A percentile compares a stretch with the other conserved stretches of the same genome.
Evolutionary conservation across 306 rosid species (phyloP).

Genomic region (Cyclanthera cordifolia): DNA sequence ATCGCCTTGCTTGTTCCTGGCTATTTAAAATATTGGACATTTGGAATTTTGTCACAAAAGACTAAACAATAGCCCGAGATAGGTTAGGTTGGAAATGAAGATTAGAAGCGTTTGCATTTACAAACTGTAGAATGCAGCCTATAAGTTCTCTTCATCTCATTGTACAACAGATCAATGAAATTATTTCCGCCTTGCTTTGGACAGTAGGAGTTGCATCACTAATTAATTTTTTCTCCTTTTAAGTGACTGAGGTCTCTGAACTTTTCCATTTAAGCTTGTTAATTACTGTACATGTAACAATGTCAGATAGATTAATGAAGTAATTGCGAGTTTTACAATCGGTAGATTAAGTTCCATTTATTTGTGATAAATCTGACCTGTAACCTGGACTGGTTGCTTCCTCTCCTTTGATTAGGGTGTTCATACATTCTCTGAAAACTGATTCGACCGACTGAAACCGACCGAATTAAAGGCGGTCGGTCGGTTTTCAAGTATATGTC

Average conservation of each 20-base stretch:
- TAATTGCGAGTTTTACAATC: background rate
- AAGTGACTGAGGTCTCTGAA: background rate
- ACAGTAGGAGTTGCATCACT: background rate
- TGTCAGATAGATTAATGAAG: background rate
- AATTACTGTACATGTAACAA: background rate
- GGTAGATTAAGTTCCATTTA: background rate
- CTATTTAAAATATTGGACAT: background rate
- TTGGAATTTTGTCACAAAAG: background rate
- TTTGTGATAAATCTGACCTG: background rate
- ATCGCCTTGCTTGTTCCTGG: background rate
- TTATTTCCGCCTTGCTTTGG: background rate
- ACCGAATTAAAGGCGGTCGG: too few species aligned
- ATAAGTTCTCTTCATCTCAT: conserved; percentile 2
- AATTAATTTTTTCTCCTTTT: background rate
- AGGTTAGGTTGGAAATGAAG: background rate
- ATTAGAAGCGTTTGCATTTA: background rate
- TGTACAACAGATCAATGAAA: background rate
- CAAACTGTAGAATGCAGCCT: background rate
- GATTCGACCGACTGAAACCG: too few species aligned
- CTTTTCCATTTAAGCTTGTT: background rate
- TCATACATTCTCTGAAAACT: too few species aligned
- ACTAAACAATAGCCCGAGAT: background rate
- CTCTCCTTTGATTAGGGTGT: background rate
- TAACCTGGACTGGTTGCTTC: background rate
- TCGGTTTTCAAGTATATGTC: too few species aligned